These are phyloP conservation scores for Termitomyces sp. DNA, from an alignment of 768 basidiomycete species.

Conservation along the genomic window DNA sequence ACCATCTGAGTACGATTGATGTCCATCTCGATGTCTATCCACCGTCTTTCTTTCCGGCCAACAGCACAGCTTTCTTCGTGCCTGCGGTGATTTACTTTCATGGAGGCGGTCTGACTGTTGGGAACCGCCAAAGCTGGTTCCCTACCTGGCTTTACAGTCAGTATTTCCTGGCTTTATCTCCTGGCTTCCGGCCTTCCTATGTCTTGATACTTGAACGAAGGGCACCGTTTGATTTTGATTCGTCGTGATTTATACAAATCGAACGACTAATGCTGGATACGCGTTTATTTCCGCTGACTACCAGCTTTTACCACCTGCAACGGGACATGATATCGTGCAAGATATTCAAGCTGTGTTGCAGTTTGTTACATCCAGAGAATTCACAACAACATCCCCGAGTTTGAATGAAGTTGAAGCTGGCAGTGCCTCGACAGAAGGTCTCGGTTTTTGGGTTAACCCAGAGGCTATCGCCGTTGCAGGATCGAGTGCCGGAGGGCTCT, in stretches of 20 bases:
- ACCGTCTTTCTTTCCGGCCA: conserved; percentile 9
- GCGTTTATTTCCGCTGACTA: conserved; percentile 66
- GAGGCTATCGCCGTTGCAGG: conserved; percentile 51
- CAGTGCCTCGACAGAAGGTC: background rate
- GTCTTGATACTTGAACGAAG: conserved; percentile 17
- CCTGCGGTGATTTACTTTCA: conserved; percentile 44
- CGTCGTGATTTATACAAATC: conserved; percentile 33
- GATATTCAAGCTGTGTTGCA: conserved; percentile 57
- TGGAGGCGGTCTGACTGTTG: conserved; percentile 60
- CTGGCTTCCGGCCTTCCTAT: conserved; percentile 1
- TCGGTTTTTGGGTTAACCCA: conserved; percentile 36
- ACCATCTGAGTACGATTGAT: conserved; percentile 1
- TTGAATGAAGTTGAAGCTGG: background rate
- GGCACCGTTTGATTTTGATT: background rate
- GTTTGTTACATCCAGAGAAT: conserved; percentile 34
- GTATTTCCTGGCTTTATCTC: conserved; percentile 14
- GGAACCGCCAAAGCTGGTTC: conserved; percentile 59
- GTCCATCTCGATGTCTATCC: conserved; percentile 22
- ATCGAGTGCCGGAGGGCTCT: conserved; percentile 60
- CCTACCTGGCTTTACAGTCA: conserved; percentile 62
- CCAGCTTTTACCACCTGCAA: conserved; percentile 50
- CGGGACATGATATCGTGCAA: conserved; percentile 52
- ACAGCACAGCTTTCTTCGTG: conserved; percentile 7
- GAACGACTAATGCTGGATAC: conserved; percentile 43
- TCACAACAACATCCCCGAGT: conserved; percentile 13